phyloP scores from a whole-genome alignment of 352 stramenopile genomes.

The Elongisporangium anandrum region DNA sequence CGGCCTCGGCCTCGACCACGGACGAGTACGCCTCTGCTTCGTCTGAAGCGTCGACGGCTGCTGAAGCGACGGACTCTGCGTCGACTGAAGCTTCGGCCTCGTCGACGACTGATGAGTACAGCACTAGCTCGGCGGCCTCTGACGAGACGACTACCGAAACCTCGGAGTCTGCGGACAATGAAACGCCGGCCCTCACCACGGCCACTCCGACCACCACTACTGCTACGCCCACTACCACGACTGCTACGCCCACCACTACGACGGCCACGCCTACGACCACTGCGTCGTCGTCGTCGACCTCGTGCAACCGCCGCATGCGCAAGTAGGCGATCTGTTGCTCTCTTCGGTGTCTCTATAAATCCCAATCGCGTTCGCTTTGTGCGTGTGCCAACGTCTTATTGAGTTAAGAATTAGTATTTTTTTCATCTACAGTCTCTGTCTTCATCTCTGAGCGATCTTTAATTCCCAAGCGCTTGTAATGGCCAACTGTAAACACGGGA shows the following conservation, averaged over 20 bases:
- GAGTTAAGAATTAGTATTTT: too few species aligned
- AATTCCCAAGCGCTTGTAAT: too few species aligned
- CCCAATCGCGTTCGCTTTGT: background rate
- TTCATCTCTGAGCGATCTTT: too few species aligned
- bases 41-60: background rate
- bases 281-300: background rate
- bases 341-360: background rate
- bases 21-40: background rate
- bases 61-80: background rate
- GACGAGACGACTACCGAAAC: background rate
- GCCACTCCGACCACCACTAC: background rate
- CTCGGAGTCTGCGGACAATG: conserved; percentile 3
- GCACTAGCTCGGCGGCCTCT: background rate
- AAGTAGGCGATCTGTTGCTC: background rate
- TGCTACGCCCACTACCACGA: background rate
- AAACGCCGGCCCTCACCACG: background rate
- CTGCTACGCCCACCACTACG: background rate
- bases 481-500: too few species aligned
- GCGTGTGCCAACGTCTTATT: too few species aligned
- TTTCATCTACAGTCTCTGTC: too few species aligned
- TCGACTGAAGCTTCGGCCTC: background rate
- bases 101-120: background rate
- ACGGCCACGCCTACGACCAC: background rate
- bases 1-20: background rate
- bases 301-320: background rate